phyloP scores from a whole-genome alignment of 768 basidiomycete species.

The Rhizopogon vulgaris region DNA sequence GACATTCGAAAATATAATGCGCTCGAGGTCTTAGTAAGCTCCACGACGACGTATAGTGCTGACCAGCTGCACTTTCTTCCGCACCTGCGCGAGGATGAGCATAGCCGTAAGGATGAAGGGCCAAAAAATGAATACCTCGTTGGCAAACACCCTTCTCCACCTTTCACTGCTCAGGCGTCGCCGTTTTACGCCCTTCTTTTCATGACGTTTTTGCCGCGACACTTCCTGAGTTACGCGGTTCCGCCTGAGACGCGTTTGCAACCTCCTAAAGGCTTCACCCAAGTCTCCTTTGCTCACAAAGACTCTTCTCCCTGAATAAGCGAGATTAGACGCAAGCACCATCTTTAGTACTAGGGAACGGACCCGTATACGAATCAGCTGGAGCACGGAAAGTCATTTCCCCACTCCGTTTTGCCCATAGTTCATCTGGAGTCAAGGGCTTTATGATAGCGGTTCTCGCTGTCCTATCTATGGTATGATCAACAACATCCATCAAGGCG shows the following conservation, averaged over 20 bases:
- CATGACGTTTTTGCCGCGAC: constrained; percentile 54
- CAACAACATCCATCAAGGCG: not conserved
- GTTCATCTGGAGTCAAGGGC: constrained; percentile 28
- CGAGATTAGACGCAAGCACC: constrained; percentile 4
- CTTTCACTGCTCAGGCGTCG: constrained; percentile 68
- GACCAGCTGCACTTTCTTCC: constrained; percentile 77
- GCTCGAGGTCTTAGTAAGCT: constrained; percentile 34
- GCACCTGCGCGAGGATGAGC: constrained; percentile 47
- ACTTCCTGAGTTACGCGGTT: constrained; percentile 54
- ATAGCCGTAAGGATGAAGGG: constrained; percentile 7
- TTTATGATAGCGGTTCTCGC: constrained; percentile 7
- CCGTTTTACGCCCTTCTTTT: constrained; percentile 78
- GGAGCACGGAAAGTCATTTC: constrained; percentile 26
- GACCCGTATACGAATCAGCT: constrained; percentile 53
- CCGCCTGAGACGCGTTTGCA: constrained; percentile 44
- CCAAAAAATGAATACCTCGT: constrained; percentile 49
- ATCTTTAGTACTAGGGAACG: constrained; percentile 7
- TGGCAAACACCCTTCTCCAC: constrained; percentile 75
- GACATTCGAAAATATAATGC: not conserved
- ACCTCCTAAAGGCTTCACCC: constrained; percentile 38
- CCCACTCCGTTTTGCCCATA: constrained; percentile 26
- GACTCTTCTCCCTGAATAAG: constrained; percentile 54
- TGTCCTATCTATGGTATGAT: not conserved
- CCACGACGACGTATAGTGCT: constrained; percentile 73
- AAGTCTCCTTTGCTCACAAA: constrained; percentile 38